Evolutionary conservation across 2,329 filamentous ascomycete genomes (phyloP), one percentile per base, ranked within the genome.

Genomic region (Gyromitra esculenta): DNA sequence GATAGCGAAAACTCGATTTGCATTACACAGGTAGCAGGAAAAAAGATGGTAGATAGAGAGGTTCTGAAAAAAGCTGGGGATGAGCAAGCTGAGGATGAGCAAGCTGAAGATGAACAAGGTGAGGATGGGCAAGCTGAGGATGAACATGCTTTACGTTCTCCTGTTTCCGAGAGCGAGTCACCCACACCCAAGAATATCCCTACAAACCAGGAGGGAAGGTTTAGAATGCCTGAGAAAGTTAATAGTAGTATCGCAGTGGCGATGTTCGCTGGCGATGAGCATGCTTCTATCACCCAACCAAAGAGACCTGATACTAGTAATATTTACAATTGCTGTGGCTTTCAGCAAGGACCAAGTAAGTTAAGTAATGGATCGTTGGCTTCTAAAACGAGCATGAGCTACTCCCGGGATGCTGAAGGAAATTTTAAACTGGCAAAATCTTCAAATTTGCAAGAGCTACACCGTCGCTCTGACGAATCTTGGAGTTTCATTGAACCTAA

Each of bases 361-460:
- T 15, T 13, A 37, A 57, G 37, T 6, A 21, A 50, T 50, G 18
- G 9, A 41, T 59, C 52, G 3, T 35, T 56, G 39, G 35, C 15
- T 64, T 64, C 72, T 56, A 37, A 62, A 11, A 60, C 18, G 48
- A 39, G n/a, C 35, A 65, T 65, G 25, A 57, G 72, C 35, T 69
- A 70, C 59, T 65, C 48, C 48, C 48, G 50, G 43, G 66, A 71
- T 50, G n/a, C 31, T n/a, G 11, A 57, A 13, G 59, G 66, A 35
- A 50, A 13, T 35, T 75, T 75, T 25, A 65, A 65, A 54, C 45
- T 18, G 48, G 57, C 45, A 25, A 56, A 54, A n/a, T 39, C 59
- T 73, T 39, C n/a, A 39, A 15, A 41, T 48, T 18, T 54, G 43
- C 70, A 56, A 18, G n/a, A 25, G 7, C 48, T 63, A 57, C 43